Evolutionary conservation across 140 eudicot genomes (phyloP).

Genomic region (Anethum foeniculum): DNA sequence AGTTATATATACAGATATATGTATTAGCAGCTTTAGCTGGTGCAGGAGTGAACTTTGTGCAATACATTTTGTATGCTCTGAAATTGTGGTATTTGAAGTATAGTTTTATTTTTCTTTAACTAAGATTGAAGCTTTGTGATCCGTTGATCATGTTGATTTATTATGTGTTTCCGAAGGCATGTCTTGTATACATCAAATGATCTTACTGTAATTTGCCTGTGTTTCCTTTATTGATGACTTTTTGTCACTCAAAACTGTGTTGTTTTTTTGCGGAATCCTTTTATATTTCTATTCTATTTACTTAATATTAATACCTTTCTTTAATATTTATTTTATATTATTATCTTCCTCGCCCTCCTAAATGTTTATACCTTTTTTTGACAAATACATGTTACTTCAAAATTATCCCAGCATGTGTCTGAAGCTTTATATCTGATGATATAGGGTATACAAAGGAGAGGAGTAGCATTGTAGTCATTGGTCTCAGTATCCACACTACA

Average conservation of each 20-base stretch:
- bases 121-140: background rate
- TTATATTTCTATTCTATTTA: background rate
- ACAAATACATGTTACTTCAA: background rate
- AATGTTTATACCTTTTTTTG: background rate
- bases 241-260: background rate
- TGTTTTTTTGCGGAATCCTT: background rate
- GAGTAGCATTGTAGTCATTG: slow-evolving; percentile 90
- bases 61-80: background rate
- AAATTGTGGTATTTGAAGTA: background rate
- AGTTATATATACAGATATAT: background rate
- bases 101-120: background rate
- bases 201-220: background rate
- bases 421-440: slow-evolving; percentile 1
- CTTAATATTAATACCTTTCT: background rate
- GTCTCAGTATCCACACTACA: slow-evolving; percentile 79
- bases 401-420: background rate
- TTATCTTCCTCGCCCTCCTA: background rate
- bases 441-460: slow-evolving; percentile 91
- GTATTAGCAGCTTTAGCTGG: background rate
- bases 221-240: background rate
- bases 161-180: background rate
- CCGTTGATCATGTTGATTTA: background rate
- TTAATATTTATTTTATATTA: background rate
- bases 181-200: background rate
- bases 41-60: background rate